Conservation (phyloP, 2,329 filamentous ascomycete genomes). For the Alternaria longipes region DNA sequence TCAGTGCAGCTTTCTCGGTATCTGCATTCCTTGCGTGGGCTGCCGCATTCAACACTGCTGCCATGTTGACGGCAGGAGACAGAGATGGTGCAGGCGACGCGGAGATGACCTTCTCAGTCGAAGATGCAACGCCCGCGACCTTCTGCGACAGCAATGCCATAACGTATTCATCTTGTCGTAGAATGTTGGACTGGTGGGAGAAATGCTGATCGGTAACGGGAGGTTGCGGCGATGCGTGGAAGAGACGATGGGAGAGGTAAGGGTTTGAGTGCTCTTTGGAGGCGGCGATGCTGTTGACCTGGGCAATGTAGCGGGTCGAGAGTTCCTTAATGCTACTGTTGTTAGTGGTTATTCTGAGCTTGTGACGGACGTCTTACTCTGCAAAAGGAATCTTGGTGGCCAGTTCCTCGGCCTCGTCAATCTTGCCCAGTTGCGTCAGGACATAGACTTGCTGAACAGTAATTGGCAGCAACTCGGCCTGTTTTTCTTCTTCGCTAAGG, state of each 20-base stretch:
- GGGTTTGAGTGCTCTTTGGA: slow-evolving; percentile 66
- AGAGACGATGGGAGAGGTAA: slow-evolving; percentile 71
- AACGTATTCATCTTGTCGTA: slow-evolving; percentile 70
- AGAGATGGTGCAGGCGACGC: slow-evolving; percentile 57
- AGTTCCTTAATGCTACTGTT: slow-evolving; percentile 68
- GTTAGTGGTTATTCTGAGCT: slow-evolving; percentile 22
- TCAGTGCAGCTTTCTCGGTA: slow-evolving; percentile 71
- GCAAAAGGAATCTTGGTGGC: slow-evolving; percentile 68
- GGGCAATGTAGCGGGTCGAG: slow-evolving; percentile 71
- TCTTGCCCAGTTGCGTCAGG: slow-evolving; percentile 70
- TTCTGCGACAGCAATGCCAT: slow-evolving; percentile 74
- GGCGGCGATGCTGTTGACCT: slow-evolving; percentile 69
- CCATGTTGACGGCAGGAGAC: slow-evolving; percentile 61
- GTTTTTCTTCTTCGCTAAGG: slow-evolving; percentile 76
- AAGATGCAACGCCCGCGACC: slow-evolving; percentile 68
- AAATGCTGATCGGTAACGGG: slow-evolving; percentile 73
- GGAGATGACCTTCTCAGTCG: slow-evolving; percentile 61
- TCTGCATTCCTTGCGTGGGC: slow-evolving; percentile 72
- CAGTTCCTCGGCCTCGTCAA: slow-evolving; percentile 70
- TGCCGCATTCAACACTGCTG: slow-evolving; percentile 75
- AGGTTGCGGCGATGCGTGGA: slow-evolving; percentile 63
- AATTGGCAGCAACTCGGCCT: slow-evolving; percentile 77
- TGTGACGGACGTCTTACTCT: slow-evolving; percentile 60
- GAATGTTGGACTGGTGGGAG: slow-evolving; percentile 70
- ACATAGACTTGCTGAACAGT: slow-evolving; percentile 80